These are phyloP conservation scores for Pseudisothecium myosuroides DNA, from an alignment of 225 moss, liverwort and hornwort genomes.

Conservation along the genomic window DNA sequence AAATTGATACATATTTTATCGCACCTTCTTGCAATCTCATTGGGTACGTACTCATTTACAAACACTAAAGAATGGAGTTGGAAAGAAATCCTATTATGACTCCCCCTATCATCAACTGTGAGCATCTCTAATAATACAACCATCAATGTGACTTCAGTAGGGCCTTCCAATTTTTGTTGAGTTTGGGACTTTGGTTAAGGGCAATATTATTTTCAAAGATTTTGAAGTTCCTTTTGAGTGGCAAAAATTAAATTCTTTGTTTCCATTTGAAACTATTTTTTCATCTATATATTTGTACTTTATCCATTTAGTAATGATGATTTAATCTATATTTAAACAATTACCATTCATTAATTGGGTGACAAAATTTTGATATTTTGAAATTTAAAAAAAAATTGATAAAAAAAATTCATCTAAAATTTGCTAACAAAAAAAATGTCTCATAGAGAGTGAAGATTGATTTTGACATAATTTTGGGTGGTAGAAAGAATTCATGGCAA, in stretches of 20 bases:
- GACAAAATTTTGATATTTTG: no score
- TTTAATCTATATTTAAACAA: not conserved
- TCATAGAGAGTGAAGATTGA: accelerated
- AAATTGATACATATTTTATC: not conserved
- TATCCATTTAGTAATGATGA: not conserved
- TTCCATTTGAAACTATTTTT: not conserved
- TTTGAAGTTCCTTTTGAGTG: not conserved
- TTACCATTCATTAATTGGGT: not conserved
- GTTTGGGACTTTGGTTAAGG: accelerated
- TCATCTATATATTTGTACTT: not conserved
- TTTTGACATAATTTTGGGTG: accelerated
- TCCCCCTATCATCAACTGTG: not conserved
- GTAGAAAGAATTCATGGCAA: accelerated
- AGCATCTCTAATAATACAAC: no score
- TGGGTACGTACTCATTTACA: not conserved
- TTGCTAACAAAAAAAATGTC: accelerated
- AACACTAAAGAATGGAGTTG: accelerated
- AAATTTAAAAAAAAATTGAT: not conserved
- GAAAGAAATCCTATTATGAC: not conserved
- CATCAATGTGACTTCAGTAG: no score
- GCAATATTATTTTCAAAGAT: not conserved
- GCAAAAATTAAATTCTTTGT: not conserved
- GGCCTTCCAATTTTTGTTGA: not conserved
- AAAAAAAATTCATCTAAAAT: no score
- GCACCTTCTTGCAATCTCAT: not conserved